Evolutionary conservation across 306 rosid genomes (phyloP).

Genomic region (Hippophae tibetana): DNA sequence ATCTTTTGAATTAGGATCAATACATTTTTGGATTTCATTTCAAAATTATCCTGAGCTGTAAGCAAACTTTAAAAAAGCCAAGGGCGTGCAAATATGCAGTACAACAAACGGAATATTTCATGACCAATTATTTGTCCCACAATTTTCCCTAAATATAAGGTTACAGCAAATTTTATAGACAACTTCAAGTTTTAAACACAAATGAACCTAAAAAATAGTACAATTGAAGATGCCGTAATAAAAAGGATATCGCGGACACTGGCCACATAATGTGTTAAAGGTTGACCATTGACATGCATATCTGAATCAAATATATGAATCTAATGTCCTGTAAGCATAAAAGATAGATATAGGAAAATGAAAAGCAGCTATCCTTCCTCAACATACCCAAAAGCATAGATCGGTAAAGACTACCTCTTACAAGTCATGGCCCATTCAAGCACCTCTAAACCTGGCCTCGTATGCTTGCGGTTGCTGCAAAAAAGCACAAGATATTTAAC

Average conservation of each 20-base stretch:
- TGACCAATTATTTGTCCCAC: not conserved
- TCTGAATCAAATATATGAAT: not conserved
- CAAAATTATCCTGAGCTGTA: too few species aligned
- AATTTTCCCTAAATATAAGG: not conserved
- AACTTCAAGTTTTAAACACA: not conserved
- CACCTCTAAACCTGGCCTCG: slow-evolving; percentile 66
- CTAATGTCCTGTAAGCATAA: not conserved
- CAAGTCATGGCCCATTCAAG: slow-evolving; percentile 21
- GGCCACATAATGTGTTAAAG: not conserved
- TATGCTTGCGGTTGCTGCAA: slow-evolving; percentile 75
- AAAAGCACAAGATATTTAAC: not conserved
- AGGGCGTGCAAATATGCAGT: too few species aligned
- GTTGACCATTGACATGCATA: not conserved
- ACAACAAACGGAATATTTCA: too few species aligned
- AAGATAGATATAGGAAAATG: not conserved
- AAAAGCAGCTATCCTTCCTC: not conserved
- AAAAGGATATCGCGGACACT: not conserved
- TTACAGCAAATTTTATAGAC: not conserved
- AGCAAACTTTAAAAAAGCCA: too few species aligned
- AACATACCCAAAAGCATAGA: not conserved
- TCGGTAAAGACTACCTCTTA: not conserved
- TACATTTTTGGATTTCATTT: too few species aligned
- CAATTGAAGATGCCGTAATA: not conserved
- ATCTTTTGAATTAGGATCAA: too few species aligned
- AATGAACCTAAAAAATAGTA: not conserved